Percentiles rank a stretch among this genome's conserved stretches.
Evolutionary conservation across 345 rosid genomes (phyloP).

Genomic region (Bruguiera parviflora): DNA sequence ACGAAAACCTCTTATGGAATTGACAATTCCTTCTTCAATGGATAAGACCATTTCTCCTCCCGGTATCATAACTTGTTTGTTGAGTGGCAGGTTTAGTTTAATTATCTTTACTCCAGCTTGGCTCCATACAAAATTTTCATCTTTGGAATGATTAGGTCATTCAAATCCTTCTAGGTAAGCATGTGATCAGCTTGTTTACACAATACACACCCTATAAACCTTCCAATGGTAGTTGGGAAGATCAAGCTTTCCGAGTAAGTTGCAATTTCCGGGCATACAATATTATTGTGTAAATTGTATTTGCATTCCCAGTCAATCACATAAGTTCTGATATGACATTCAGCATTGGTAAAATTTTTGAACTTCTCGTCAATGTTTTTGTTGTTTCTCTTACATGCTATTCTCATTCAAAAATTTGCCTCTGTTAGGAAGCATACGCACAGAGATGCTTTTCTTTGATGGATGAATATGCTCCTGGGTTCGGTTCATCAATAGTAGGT

Average conservation of each 20-base stretch:
- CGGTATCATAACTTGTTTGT: conserved; percentile 32
- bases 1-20: conserved; percentile 72
- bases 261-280: background rate
- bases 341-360: background rate
- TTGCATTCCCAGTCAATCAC: background rate
- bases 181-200: conserved; percentile 75
- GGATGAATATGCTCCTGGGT: conserved; percentile 56
- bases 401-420: background rate
- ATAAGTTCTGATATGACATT: background rate
- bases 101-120: too few relatives aligned
- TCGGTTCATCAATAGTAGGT: conserved; percentile 42
- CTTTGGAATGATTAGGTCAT: too few relatives aligned
- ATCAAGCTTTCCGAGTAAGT: conserved; percentile 72
- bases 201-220: conserved; percentile 87
- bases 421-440: conserved; percentile 35
- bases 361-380: background rate
- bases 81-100: too few relatives aligned
- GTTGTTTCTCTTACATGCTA: background rate
- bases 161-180: conserved; percentile 52
- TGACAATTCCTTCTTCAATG: conserved; percentile 78
- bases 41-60: conserved; percentile 84
- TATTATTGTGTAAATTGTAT: too few relatives aligned
- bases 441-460: conserved; percentile 57
- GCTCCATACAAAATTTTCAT: too few relatives aligned
- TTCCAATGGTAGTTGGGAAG: conserved; percentile 74